Evolutionary conservation across 768 basidiomycete species (phyloP).

Genomic region (Nidularia sp.): DNA sequence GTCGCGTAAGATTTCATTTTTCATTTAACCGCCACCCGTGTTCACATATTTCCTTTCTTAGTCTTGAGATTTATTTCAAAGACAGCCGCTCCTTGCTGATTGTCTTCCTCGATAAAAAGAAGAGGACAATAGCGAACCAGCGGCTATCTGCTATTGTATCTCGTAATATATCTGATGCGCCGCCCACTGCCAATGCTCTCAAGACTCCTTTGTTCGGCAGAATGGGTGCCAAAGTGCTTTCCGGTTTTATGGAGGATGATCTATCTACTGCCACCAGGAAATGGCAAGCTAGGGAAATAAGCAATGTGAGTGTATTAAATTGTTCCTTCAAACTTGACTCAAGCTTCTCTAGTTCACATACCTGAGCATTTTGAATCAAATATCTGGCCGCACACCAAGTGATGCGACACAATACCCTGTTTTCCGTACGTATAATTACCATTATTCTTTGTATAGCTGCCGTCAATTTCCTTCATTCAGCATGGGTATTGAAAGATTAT

Average conservation of each 20-base stretch:
- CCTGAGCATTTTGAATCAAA: conserved; percentile 83
- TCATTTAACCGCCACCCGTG: background rate
- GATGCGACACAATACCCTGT: conserved; percentile 95
- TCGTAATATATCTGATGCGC: conserved; percentile 29
- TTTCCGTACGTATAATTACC: conserved; percentile 53
- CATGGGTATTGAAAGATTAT: conserved; percentile 90
- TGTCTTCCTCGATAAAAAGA: conserved; percentile 71
- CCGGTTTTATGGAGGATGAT: conserved; percentile 54
- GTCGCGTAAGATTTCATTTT: conserved; percentile 64
- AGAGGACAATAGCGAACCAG: conserved; percentile 56
- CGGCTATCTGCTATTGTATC: conserved; percentile 45
- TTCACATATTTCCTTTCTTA: conserved; percentile 17
- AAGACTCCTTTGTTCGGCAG: conserved; percentile 54
- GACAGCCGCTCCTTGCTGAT: conserved; percentile 86
- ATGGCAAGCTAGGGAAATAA: conserved; percentile 90
- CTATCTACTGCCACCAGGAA: conserved; percentile 68
- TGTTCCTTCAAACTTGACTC: background rate
- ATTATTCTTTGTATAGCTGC: background rate
- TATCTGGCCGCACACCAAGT: conserved; percentile 89
- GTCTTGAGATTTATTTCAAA: conserved; percentile 89
- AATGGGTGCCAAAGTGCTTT: conserved; percentile 46
- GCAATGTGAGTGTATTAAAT: conserved; percentile 59
- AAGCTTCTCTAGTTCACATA: conserved; percentile 68
- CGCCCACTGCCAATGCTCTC: conserved; percentile 45
- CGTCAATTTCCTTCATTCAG: conserved; percentile 27